Conservation (phyloP, 495 filamentous ascomycete genomes). For the Melanomma pulvis-pyrius region DNA sequence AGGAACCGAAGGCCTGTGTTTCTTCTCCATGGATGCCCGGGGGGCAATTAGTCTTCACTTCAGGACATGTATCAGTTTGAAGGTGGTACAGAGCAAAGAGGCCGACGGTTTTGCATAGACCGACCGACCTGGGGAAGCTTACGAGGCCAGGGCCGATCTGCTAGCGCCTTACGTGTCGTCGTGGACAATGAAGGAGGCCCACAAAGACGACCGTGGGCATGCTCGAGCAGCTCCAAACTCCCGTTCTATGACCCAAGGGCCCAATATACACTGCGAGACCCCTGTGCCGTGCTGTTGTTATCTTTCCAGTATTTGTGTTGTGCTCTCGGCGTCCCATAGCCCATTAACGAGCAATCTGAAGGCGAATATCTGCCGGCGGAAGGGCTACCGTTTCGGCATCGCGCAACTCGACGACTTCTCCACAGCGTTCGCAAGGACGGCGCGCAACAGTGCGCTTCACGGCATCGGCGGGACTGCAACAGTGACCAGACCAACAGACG, state of each 20-base stretch:
- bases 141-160: neutral
- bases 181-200: neutral
- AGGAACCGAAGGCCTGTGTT: neutral
- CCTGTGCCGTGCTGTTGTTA: neutral
- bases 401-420: neutral
- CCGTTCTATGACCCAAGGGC: slow-evolving; percentile 2
- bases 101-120: neutral
- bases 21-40: neutral
- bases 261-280: slow-evolving; percentile 6
- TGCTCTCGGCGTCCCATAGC: neutral
- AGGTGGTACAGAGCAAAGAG: neutral
- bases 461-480: neutral
- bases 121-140: neutral
- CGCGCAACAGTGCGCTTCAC: neutral
- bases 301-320: neutral
- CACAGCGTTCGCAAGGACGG: neutral
- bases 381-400: neutral
- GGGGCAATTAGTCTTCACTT: neutral
- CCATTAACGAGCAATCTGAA: neutral
- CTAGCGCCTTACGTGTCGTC: neutral
- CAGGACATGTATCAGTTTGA: neutral
- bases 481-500: neutral
- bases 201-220: neutral
- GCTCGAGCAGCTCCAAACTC: neutral
- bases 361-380: neutral